A percentile compares a stretch with the other conserved stretches of the same genome.
These are phyloP conservation scores for Ceraceosorus guamensis DNA, from an alignment of 1,284 basidiomycete species.

Conservation along the genomic window DNA sequence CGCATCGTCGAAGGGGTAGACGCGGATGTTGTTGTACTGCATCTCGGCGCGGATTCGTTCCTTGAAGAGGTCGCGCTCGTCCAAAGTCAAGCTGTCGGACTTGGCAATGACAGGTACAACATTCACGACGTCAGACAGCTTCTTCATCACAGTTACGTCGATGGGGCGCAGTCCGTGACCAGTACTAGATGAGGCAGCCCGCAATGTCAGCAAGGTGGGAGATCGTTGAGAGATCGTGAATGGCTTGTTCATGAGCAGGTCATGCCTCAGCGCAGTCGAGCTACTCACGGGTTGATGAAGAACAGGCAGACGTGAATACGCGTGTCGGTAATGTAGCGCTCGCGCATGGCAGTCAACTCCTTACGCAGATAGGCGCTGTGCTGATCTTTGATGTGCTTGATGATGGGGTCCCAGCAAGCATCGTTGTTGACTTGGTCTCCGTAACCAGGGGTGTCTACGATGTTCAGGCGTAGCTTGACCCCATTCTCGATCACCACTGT, in stretches of 20 bases:
- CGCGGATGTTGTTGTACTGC: constrained; percentile 81
- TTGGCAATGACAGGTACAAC: constrained; percentile 98
- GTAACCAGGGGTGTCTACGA: constrained; percentile 97
- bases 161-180: constrained; percentile 54
- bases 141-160: constrained; percentile 98
- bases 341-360: constrained; percentile 96
- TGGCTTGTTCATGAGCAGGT: not conserved
- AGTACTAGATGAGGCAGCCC: constrained; percentile 12
- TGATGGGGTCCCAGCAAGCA: constrained; percentile 97
- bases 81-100: constrained; percentile 86
- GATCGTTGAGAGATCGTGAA: not conserved
- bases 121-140: constrained; percentile 94
- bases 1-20: constrained; percentile 95
- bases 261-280: not conserved
- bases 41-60: constrained; percentile 86
- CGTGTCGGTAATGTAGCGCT: constrained; percentile 95
- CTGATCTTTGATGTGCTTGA: constrained; percentile 99
- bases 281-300: constrained; percentile 70
- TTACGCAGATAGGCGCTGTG: constrained; percentile 97
- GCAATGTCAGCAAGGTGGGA: constrained; percentile 53
- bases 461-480: constrained; percentile 88
- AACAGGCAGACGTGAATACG: constrained; percentile 97
- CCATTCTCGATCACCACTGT: constrained; percentile 92
- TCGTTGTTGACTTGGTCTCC: constrained; percentile 99
- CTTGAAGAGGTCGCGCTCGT: constrained; percentile 90